Evolutionary conservation across 352 stramenopile species (phyloP).

Genomic region (Stephanocyclus meneghinianus): DNA sequence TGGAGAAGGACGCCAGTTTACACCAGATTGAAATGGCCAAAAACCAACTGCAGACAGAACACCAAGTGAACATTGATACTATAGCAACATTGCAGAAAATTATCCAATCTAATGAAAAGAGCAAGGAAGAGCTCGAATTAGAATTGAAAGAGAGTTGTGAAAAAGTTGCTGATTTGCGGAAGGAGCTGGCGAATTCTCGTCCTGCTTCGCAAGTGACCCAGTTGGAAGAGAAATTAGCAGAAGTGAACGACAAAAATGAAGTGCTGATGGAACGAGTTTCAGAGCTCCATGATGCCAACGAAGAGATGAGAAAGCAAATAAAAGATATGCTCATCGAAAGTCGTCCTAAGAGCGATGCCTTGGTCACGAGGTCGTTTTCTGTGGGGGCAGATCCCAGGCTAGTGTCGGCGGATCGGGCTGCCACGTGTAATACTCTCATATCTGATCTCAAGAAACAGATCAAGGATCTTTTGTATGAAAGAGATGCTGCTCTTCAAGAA

Average conservation of each 20-base stretch:
- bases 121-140: slow-evolving; percentile 24
- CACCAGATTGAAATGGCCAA: slow-evolving; percentile 10
- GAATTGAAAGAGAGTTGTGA: slow-evolving; percentile 32
- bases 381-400: background rate
- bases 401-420: slow-evolving; percentile 13
- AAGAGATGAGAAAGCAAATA: slow-evolving; percentile 35
- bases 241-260: slow-evolving; percentile 29
- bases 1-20: slow-evolving; percentile 19
- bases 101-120: slow-evolving; percentile 35
- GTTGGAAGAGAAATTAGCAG: slow-evolving; percentile 24
- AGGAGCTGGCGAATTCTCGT: slow-evolving; percentile 22
- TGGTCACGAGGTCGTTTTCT: background rate
- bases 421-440: slow-evolving; percentile 25
- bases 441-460: slow-evolving; percentile 43
- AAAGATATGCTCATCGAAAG: slow-evolving; percentile 25
- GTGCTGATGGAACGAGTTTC: slow-evolving; percentile 25
- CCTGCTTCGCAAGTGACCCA: slow-evolving; percentile 6
- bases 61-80: slow-evolving; percentile 41
- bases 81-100: slow-evolving; percentile 48
- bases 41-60: slow-evolving; percentile 25
- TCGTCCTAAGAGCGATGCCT: background rate
- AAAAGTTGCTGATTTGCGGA: slow-evolving; percentile 20
- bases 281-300: slow-evolving; percentile 27
- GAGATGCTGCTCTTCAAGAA: slow-evolving; percentile 41
- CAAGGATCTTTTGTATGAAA: slow-evolving; percentile 26